Conservation (phyloP, 176 grass and related monocot species). For the Oryza brachyantha region DNA sequence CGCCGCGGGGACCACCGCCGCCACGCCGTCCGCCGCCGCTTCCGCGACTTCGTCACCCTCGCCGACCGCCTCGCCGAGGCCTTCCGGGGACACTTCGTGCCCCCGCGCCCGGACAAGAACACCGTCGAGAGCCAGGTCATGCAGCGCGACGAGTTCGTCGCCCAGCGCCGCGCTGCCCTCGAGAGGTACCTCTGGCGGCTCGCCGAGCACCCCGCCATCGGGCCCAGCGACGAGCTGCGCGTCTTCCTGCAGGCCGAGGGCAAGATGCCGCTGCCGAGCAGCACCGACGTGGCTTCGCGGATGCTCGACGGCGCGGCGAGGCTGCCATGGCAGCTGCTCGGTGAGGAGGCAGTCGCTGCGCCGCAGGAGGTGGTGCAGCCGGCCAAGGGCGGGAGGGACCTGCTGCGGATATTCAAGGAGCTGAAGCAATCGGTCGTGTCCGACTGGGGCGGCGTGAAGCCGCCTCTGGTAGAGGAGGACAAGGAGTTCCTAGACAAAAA, state of each 20-base stretch:
- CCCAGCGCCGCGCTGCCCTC: conserved; percentile 64
- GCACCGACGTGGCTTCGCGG: conserved; percentile 79
- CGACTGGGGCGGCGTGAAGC: conserved; percentile 79
- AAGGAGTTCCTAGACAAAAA: conserved; percentile 87
- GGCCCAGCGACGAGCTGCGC: conserved; percentile 79
- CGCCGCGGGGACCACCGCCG: conserved; percentile 36
- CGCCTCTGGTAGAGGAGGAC: conserved; percentile 82
- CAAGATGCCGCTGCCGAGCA: conserved; percentile 76
- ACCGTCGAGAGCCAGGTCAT: conserved; percentile 97
- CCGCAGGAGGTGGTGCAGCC: conserved; percentile 93
- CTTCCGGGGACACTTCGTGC: conserved; percentile 80
- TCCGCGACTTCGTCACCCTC: conserved; percentile 94
- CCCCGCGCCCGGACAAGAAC: conserved; percentile 87
- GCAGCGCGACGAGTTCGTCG: conserved; percentile 87
- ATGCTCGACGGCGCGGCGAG: conserved; percentile 82
- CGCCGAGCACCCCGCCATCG: conserved; percentile 74
- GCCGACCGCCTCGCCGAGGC: conserved; percentile 85
- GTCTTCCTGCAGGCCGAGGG: conserved; percentile 86
- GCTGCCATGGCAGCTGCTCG: conserved; percentile 75
- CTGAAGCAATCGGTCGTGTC: conserved; percentile 75
- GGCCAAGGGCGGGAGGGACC: conserved; percentile 88
- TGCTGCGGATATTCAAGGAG: conserved; percentile 94
- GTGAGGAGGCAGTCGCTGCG: conserved; percentile 47
- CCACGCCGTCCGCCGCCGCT: conserved; percentile 74
- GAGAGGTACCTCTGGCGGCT: conserved; percentile 82